Evolutionary conservation across 148 eudicot species (phyloP), one percentile per base, ranked within the genome.

Genomic region (Silene latifolia): DNA sequence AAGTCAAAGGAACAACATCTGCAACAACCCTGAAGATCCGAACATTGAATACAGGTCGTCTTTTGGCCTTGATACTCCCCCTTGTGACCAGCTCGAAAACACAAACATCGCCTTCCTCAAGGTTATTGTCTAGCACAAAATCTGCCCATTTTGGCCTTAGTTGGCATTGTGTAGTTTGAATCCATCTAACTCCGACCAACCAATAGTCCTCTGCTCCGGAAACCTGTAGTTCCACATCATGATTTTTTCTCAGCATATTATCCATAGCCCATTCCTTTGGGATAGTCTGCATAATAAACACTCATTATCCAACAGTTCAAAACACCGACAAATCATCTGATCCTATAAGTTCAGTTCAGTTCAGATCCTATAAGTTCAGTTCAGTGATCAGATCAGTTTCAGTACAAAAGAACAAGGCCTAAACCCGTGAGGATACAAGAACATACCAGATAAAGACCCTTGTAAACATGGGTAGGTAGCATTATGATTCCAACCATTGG

Each of bases 101-200:
- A 19, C 77, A 66, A 0, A 58, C 73, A 46, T 78, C 81, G 2
- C 70, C 73, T 71, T 78, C 81, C 46, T 73, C 77, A 6, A 78
- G 59, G 65, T 72, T 72, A 72, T 78, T 78, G 5, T 73, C 77
- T 0, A 58, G 51, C 23, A 78, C 81, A 25, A 78, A 72, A 10
- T 57, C 42, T 0, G 81, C 35, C 81, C 81, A 73, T 7, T 29
- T 23, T 7, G 51, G 23, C 63, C 59, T 58, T 1, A 78, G 4
- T 17, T 73, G 73, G 19, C 81, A 73, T 3, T 63, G 69, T 6
- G 8, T 12, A 14, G 63, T 2, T 25, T 21, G 29, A 14, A 12
- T 44, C 81, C 81, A 78, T 17, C 73, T 42, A 10, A 77, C 73
- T 67, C 77, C 72, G 4, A 78, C 73, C 9, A 44, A 0, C 81